Base-by-base conservation (phyloP, 164 flowering plant species). In the Tetrastigma voinierianum region DNA sequence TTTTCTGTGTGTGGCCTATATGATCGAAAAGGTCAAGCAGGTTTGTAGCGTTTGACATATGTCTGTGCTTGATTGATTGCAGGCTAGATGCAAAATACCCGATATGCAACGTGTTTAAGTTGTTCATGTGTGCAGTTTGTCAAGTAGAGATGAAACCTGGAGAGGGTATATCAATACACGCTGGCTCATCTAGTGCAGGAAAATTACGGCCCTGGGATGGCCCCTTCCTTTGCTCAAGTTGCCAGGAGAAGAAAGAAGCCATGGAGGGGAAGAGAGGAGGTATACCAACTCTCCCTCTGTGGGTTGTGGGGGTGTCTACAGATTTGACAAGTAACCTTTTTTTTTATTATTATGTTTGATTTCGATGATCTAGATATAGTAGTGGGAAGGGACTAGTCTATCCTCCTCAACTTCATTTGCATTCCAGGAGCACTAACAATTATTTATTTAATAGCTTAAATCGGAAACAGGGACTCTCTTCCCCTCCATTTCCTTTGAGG, bases 221-320 rank as follows among this genome's bases (percentile, higher is more conserved):
- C 48, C 99, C 99, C 69, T 96, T 96, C 73, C 92, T 96, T 51
- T 96, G 99, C 70, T 24, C 60, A 66, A 84, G 87, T 74, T 96
- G 99, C 78, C 95, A 88, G 71, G 87, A 81, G 52, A 93, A 96
- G 82, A 96, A 84, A 81, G 98, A 96, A 66, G 97, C 98, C 70
- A 96, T 96, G 99, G 99, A 96, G 81, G 99, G 99, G 72, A 91
- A 77, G 77, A 86, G 91, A 43, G 82, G 89, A 81, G 89, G 93
- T 86, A 74, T 19, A 46, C 20, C 57, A 44, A 18, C 51, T 48
- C n/a, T n/a, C n/a, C n/a, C n/a, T n/a, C n/a, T n/a, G n/a, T n/a
- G n/a, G n/a, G n/a, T n/a, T n/a, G n/a, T n/a, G n/a, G n/a, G n/a
- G n/a, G n/a, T n/a, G n/a, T n/a, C n/a, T n/a, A n/a, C n/a, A n/a